Evolutionary conservation across 208 protist genomes (phyloP).

Genomic region (Trypanosoma vivax): DNA sequence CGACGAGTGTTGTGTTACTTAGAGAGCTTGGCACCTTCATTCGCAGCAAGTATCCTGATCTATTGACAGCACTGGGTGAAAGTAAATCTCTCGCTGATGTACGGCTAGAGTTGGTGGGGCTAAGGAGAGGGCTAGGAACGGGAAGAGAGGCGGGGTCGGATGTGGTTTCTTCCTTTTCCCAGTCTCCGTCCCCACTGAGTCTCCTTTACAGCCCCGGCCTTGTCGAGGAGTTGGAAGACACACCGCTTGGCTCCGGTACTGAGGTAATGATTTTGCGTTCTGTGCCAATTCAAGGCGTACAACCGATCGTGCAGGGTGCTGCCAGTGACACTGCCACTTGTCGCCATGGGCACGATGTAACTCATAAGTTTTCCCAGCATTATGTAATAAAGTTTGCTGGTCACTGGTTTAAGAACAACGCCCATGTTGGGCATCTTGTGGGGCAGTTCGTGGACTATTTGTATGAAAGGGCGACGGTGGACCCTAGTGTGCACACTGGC

Average conservation of each 20-base stretch:
- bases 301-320: too few species aligned
- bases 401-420: conserved; percentile 41
- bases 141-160: too few species aligned
- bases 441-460: conserved; percentile 50
- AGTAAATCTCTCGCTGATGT: too few species aligned
- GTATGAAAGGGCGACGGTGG: conserved; percentile 9
- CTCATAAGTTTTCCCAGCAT: conserved; percentile 88
- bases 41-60: conserved; percentile 19
- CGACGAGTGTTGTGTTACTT: conserved; percentile 34
- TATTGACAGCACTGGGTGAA: neutral
- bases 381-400: conserved; percentile 60
- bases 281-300: neutral
- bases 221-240: too few species aligned
- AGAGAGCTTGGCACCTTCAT: conserved; percentile 39
- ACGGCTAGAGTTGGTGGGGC: too few species aligned
- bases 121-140: too few species aligned
- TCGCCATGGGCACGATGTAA: too few species aligned
- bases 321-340: too few species aligned
- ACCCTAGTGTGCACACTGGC: conserved; percentile 29
- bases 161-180: too few species aligned
- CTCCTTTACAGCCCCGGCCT: too few species aligned
- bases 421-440: conserved; percentile 49
- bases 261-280: conserved; percentile 56
- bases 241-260: neutral
- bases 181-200: too few species aligned